phyloP scores from a whole-genome alignment of 2,329 filamentous ascomycete species.

The Penicillium crustosum region DNA sequence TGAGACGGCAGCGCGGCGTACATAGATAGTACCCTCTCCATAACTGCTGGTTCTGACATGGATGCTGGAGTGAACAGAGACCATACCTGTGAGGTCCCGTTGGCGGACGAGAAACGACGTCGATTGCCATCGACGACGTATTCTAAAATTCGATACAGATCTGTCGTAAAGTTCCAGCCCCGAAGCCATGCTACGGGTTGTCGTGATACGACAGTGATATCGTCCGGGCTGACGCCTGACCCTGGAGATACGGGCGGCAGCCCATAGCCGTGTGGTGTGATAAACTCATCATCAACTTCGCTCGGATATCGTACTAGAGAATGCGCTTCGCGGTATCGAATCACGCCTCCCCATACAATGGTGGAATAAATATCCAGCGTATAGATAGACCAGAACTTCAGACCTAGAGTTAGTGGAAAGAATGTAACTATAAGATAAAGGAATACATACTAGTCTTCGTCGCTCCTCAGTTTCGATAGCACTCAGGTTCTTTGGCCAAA shows the following conservation, averaged over 20 bases:
- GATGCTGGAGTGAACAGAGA: constrained; percentile 23
- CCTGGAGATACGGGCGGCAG: constrained; percentile 20
- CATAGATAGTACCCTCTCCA: constrained; percentile 28
- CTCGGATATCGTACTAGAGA: constrained; percentile 51
- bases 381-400: constrained; percentile 58
- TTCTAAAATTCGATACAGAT: constrained; percentile 58
- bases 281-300: constrained; percentile 50
- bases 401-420: constrained; percentile 4
- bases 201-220: constrained; percentile 12
- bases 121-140: constrained; percentile 42
- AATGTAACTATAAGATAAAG: neutral
- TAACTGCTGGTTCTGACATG: constrained; percentile 26
- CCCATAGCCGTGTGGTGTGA: constrained; percentile 34
- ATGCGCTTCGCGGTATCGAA: constrained; percentile 49
- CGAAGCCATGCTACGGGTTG: constrained; percentile 48
- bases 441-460: constrained; percentile 45
- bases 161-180: constrained; percentile 60
- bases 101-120: constrained; percentile 24
- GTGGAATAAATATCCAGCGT: constrained; percentile 56
- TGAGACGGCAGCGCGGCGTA: constrained; percentile 27
- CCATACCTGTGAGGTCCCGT: constrained; percentile 27
- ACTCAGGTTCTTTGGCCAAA: constrained; percentile 51
- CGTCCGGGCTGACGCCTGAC: constrained; percentile 14
- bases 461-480: constrained; percentile 52
- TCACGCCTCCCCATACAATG: constrained; percentile 53